Evolutionary conservation across 139 green algal species (phyloP), one percentile per base, ranked within the genome.

Genomic region (Medakamo hakoo): DNA sequence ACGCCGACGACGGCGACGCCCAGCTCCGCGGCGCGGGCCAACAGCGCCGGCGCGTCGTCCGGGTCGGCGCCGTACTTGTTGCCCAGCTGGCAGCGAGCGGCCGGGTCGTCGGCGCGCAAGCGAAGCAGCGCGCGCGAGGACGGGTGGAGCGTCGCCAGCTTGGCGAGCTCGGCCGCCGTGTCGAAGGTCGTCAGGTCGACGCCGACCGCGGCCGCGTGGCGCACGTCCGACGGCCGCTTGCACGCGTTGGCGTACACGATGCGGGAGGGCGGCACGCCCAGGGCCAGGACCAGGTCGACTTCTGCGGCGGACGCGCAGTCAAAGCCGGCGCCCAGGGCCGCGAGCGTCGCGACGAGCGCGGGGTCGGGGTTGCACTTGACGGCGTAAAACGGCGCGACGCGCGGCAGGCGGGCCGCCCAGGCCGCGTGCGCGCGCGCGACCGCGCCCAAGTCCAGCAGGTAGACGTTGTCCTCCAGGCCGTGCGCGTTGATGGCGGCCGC

Each of bases 191-290:
- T 96, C 62, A 89, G 78, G 32, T 76, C 58, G 3, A 94, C 78
- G 30, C 82, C 76, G 29, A 68, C 55, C 26, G 64, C 25, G 24
- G 71, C 65, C 0, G 71, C 71, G 60, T 64, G 71, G 29, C 70
- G 65, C 65, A 97, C 87, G 75, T 97, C 83, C 4, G 59, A 65
- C 21, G 86, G 77, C 23, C 84, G 77, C 82, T 99, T 99, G 82
- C 85, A 95, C 21, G 89, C 80, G 74, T 97, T 91, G 2, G 92
- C 91, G 65, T 92, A 97, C 27, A 98, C 80, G 70, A 97, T 93
- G 67, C 79, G 76, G 1, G 71, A 71, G 31, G 85, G 72, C 31
- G 63, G 24, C 1, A 94, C 86, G 3, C 92, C 92, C 68, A 92
- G 58, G 20, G 73, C 65, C 31, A 90, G 71, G 55, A 97, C 86